Base-by-base conservation (phyloP, 2,329 filamentous ascomycete genomes). In the Akanthomyces uredinophilus region DNA sequence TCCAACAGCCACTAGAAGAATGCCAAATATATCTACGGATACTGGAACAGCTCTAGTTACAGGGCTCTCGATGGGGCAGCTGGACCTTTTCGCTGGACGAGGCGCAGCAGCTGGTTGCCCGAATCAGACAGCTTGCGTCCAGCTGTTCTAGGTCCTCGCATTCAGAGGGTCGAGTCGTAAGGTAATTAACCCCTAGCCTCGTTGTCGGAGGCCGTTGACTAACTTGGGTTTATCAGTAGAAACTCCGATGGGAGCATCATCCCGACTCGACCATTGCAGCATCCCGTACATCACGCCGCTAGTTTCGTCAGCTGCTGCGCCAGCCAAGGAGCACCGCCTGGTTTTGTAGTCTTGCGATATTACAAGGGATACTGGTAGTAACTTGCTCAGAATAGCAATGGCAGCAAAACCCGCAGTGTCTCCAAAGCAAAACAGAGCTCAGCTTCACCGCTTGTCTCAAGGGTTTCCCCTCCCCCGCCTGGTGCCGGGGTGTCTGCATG, bases 381-480 rank as follows among this genome's bases (percentile, higher is more conserved):
- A 16, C 6, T 16, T 11, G 24, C 11, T 35, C 22, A 11, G 24
- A 37, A 44, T 60, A 44, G 32, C 39, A 43, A 44, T 60, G 35
- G 32, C 39, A 43, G 27, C 18, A 20, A 50, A 49, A 27, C 44
- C 46, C 32, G 18, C 20, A 11, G 18, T 10, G 35, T 43, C 37
- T 41, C 52, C 22, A 10, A 44, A 43, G 35, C 56, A 41, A 44
- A 60, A 46, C 49, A 52, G 58, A 16, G 37, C 37, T 20, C 43
- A 50, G 59, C 59, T 61, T 61, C 59, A 61, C 59, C 59, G 59
- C 59, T 61, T 61, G 59, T 61, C 59, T 55, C 32, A 55, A 55
- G 24, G 32, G 41, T 46, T 37, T 55, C 51, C 59, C 59, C 59
- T 55, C 44, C 59, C 51, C 59, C 51, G 43, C 51, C 29, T 54